Evolutionary conservation across 192 early-diverging fungal species (phyloP).

Genomic region (Nowakowskiella sp.): DNA sequence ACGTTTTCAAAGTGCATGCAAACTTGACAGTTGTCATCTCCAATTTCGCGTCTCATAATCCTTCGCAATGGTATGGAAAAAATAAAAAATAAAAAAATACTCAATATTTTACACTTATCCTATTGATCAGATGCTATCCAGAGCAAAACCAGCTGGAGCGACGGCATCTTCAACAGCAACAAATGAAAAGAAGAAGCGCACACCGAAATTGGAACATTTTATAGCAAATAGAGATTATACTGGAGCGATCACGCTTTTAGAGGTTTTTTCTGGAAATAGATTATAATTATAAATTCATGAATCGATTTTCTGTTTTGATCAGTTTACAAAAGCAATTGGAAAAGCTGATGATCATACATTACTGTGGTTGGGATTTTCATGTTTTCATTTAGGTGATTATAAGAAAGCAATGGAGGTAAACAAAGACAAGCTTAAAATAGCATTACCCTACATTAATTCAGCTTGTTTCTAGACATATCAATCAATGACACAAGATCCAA

Average conservation of each 20-base stretch:
- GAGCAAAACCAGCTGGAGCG: slow-evolving; percentile 45
- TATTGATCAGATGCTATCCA: slow-evolving; percentile 47
- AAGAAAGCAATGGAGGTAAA: slow-evolving; percentile 46
- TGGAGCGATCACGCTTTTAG: slow-evolving; percentile 50
- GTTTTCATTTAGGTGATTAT: slow-evolving; percentile 50
- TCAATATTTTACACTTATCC: no score
- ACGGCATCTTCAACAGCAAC: slow-evolving; percentile 9
- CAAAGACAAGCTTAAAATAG: slow-evolving; percentile 1
- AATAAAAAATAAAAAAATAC: no score
- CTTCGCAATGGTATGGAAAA: no score
- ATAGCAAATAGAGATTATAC: slow-evolving; percentile 45
- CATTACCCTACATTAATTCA: not conserved
- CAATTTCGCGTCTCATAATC: no score
- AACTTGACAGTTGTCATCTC: no score
- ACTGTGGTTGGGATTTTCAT: slow-evolving; percentile 43
- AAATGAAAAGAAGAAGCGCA: slow-evolving; percentile 32
- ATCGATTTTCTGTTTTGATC: not conserved
- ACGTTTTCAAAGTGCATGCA: no score
- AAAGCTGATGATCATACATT: slow-evolving; percentile 32
- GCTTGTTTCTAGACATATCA: slow-evolving; percentile 28
- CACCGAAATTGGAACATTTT: slow-evolving; percentile 47
- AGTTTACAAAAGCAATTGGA: slow-evolving; percentile 44
- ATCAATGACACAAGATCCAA: slow-evolving; percentile 25
- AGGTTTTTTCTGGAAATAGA: slow-evolving; percentile 21
- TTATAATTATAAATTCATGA: not conserved